Conservation (phyloP, 306 rosid species). For the Crataegus laevigata region DNA sequence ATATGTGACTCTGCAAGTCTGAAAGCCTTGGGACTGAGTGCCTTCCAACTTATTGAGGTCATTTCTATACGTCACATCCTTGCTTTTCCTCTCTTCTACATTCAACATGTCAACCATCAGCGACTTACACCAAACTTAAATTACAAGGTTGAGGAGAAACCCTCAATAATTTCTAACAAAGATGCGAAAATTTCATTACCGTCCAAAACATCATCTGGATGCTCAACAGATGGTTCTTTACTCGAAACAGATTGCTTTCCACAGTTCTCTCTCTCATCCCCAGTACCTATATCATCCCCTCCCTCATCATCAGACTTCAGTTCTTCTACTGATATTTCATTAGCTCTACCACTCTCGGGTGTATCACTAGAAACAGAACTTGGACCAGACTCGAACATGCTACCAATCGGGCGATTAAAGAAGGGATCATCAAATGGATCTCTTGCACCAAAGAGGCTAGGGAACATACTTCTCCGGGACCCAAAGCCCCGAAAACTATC, state of each 20-base stretch:
- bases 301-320: slow-evolving; percentile 55
- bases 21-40: slow-evolving; percentile 24
- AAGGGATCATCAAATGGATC: slow-evolving; percentile 85
- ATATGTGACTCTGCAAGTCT: slow-evolving; percentile 63
- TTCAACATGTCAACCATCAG: slow-evolving; percentile 4
- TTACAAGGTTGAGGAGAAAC: not conserved
- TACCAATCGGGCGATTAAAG: slow-evolving; percentile 47
- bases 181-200: slow-evolving; percentile 30
- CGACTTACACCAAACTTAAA: not conserved
- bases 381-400: slow-evolving; percentile 30
- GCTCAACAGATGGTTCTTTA: slow-evolving; percentile 62
- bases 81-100: slow-evolving; percentile 29
- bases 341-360: slow-evolving; percentile 24
- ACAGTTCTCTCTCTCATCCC: slow-evolving; percentile 12
- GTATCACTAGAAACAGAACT: slow-evolving; percentile 13
- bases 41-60: slow-evolving; percentile 18
- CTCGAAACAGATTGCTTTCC: slow-evolving; percentile 25
- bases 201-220: slow-evolving; percentile 55
- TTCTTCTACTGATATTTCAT: slow-evolving; percentile 57
- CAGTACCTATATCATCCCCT: slow-evolving; percentile 16
- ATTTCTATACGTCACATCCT: slow-evolving; percentile 16
- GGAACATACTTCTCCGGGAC: slow-evolving; percentile 29
- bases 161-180: not conserved
- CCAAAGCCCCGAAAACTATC: slow-evolving; percentile 40
- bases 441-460: slow-evolving; percentile 52